phyloP scores from a whole-genome alignment of 495 filamentous ascomycete genomes.

The Aeminium ludgeri region DNA sequence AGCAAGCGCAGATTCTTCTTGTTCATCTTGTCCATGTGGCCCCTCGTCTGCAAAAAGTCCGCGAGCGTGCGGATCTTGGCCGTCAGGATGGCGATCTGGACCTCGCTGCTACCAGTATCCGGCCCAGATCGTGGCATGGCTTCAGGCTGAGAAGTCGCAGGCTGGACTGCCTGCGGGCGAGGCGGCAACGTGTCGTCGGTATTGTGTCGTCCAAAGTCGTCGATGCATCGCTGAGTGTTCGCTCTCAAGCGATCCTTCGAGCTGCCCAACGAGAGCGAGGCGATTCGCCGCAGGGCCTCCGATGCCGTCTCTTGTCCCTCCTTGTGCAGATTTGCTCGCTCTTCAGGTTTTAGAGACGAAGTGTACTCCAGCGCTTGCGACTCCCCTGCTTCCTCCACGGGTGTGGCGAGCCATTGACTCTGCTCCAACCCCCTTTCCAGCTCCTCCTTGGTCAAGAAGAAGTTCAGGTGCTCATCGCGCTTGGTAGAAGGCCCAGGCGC shows the following conservation, averaged over 20 bases:
- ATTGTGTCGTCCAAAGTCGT: constrained; percentile 75
- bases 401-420: constrained; percentile 46
- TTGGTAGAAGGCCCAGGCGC: constrained; percentile 23
- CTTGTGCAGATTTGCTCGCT: constrained; percentile 12
- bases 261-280: constrained; percentile 53
- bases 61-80: constrained; percentile 76
- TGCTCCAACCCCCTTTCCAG: constrained; percentile 44
- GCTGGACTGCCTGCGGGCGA: neutral
- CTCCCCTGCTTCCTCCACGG: constrained; percentile 17
- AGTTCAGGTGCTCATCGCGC: constrained; percentile 42
- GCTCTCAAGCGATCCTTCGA: constrained; percentile 58
- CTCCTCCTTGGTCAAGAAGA: constrained; percentile 50
- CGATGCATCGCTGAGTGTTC: constrained; percentile 68
- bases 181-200: constrained; percentile 49
- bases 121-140: constrained; percentile 59
- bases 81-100: constrained; percentile 94
- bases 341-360: neutral
- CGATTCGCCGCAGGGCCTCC: constrained; percentile 59
- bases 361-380: neutral
- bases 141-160: neutral
- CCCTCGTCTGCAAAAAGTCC: constrained; percentile 35
- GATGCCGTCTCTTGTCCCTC: constrained; percentile 30
- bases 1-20: constrained; percentile 74
- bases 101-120: constrained; percentile 85
- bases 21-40: constrained; percentile 70